Conservation (phyloP, 345 rosid genomes). For the Camelina laxa region DNA sequence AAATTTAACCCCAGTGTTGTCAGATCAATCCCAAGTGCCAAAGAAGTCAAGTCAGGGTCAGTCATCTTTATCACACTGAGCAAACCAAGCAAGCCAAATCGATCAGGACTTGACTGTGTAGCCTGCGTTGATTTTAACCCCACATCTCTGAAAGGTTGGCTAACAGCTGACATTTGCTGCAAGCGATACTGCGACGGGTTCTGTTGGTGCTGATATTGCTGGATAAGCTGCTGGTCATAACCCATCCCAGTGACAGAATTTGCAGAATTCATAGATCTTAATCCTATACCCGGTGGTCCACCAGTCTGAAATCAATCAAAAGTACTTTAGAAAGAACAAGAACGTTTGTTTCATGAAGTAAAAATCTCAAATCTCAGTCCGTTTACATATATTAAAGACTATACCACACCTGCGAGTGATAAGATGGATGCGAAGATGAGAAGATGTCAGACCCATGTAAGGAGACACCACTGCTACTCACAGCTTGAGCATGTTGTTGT, state of each 20-base stretch:
- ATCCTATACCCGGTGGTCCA: slow-evolving; percentile 81
- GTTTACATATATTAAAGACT: slow-evolving; percentile 31
- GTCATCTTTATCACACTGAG: slow-evolving; percentile 67
- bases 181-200: slow-evolving; percentile 81
- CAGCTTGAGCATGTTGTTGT: slow-evolving; percentile 77
- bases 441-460: slow-evolving; percentile 80
- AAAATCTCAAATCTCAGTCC: slow-evolving; percentile 15
- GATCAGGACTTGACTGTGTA: slow-evolving; percentile 69
- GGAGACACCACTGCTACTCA: slow-evolving; percentile 71
- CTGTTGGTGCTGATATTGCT: slow-evolving; percentile 85
- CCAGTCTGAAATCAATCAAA: slow-evolving; percentile 60
- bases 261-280: slow-evolving; percentile 83
- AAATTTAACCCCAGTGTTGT: slow-evolving; percentile 82
- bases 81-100: slow-evolving; percentile 83
- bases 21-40: slow-evolving; percentile 88
- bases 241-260: slow-evolving; percentile 67
- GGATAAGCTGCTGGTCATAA: slow-evolving; percentile 81
- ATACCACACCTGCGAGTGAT: slow-evolving; percentile 81
- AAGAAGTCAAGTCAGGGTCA: slow-evolving; percentile 71
- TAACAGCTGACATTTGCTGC: slow-evolving; percentile 79
- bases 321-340: slow-evolving; percentile 13
- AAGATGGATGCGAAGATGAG: slow-evolving; percentile 73
- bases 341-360: not conserved
- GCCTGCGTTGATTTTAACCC: slow-evolving; percentile 66
- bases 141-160: slow-evolving; percentile 83